These are phyloP conservation scores for Amniculicola lignicola DNA, from an alignment of 495 filamentous ascomycete genomes.

Conservation along the genomic window DNA sequence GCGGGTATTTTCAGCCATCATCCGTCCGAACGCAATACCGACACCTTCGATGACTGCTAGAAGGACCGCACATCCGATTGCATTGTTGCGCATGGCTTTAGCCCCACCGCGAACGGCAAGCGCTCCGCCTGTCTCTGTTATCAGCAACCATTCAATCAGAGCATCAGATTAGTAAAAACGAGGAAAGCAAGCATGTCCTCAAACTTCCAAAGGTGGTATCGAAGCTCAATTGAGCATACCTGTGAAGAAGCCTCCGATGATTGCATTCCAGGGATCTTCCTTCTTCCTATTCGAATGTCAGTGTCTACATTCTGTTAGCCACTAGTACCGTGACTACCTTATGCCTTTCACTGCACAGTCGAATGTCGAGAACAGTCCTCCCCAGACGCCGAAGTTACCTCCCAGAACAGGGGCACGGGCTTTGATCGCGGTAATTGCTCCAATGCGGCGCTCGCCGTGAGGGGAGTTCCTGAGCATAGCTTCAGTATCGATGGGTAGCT, in stretches of 20 bases:
- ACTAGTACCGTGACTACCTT: slow-evolving; percentile 20
- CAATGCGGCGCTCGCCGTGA: slow-evolving; percentile 91
- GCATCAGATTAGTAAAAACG: no score
- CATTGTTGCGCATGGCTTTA: slow-evolving; percentile 86
- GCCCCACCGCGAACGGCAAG: slow-evolving; percentile 86
- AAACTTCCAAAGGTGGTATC: not conserved
- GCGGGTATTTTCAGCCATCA: slow-evolving; percentile 89
- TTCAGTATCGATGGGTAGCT: not conserved
- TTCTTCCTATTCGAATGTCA: slow-evolving; percentile 60
- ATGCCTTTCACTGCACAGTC: slow-evolving; percentile 96
- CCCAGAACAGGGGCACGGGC: slow-evolving; percentile 91
- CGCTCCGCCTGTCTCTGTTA: slow-evolving; percentile 58
- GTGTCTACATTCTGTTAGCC: not conserved
- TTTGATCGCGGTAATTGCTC: slow-evolving; percentile 95
- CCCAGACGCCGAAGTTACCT: slow-evolving; percentile 97
- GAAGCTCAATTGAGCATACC: not conserved
- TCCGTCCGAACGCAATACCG: slow-evolving; percentile 92
- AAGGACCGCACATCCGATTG: slow-evolving; percentile 91
- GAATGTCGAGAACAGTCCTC: slow-evolving; percentile 88
- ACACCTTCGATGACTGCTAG: slow-evolving; percentile 96
- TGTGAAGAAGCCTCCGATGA: slow-evolving; percentile 94
- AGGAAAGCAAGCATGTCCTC: no score
- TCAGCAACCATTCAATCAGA: not conserved
- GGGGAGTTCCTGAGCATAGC: slow-evolving; percentile 46
- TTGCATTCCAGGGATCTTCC: slow-evolving; percentile 96